Conservation (phyloP, 2,329 filamentous ascomycete genomes). For the Colletotrichum truncatum region DNA sequence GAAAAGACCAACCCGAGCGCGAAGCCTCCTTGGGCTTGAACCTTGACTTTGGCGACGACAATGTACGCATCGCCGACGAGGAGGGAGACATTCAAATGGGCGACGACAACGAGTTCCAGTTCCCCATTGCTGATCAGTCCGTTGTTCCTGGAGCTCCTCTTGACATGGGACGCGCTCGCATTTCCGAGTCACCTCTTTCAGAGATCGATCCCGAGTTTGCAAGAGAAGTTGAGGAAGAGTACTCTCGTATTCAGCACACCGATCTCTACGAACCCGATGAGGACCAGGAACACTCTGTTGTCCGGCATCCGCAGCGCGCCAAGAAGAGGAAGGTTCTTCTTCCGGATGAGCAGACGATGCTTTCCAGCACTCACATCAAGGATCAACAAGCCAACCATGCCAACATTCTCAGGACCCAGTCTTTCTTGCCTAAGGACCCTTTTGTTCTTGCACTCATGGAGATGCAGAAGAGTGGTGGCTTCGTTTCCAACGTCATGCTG, state of each 20-base stretch:
- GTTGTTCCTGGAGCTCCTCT: constrained; percentile 57
- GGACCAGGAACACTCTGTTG: constrained; percentile 65
- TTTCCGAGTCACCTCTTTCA: constrained; percentile 76
- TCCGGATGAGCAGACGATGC: constrained; percentile 82
- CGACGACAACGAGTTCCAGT: constrained; percentile 69
- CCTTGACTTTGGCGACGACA: constrained; percentile 62
- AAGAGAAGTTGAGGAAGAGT: constrained; percentile 67
- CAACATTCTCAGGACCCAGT: constrained; percentile 83
- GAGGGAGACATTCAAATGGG: constrained; percentile 72
- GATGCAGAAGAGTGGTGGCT: constrained; percentile 90
- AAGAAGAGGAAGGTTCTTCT: constrained; percentile 82
- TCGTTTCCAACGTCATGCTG: constrained; percentile 87
- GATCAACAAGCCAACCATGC: constrained; percentile 87
- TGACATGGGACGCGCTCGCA: constrained; percentile 64
- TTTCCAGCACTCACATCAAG: constrained; percentile 81
- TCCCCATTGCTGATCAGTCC: constrained; percentile 66
- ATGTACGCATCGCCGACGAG: constrained; percentile 68
- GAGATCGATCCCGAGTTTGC: constrained; percentile 73
- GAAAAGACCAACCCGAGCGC: constrained; percentile 65
- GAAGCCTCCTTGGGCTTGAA: constrained; percentile 65
- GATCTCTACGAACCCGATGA: constrained; percentile 71
- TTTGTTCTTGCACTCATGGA: constrained; percentile 88
- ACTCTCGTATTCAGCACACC: constrained; percentile 58
- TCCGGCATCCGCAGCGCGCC: constrained; percentile 75
- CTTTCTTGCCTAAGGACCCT: constrained; percentile 87